Evolutionary conservation across 495 filamentous ascomycete species (phyloP), one percentile per base, ranked within the genome.

Genomic region (Neurospora sp.): DNA sequence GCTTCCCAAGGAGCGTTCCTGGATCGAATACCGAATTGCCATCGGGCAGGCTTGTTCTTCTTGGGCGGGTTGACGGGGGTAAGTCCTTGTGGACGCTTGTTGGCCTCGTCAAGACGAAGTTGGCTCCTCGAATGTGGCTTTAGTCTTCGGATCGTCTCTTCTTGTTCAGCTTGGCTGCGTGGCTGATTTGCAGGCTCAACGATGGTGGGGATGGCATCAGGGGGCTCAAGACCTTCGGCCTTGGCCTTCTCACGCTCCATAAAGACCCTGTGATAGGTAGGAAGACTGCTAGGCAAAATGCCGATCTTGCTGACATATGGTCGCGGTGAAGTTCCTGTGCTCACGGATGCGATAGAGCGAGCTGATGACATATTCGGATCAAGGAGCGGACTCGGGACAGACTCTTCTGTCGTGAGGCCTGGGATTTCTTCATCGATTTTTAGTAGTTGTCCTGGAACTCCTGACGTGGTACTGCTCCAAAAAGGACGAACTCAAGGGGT

Each of bases 21-120:
- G 31, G 92, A 95, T 1, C 96, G 89, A 73, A 99, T 99, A 40
- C 96, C 96, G 78, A 98, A 99, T 81, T 98, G 96, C 96, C 96
- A 99, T 73, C 93, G 92, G 1, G 93, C 92, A 3, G 89, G 88
- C 70, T 87, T 87, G 38, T 80, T 83, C 80, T 90, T 92, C 79
- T 92, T 94, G 37, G 83, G 80, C 65, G 89, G 82, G 35, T 88
- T 85, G 35, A 84, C 83, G 8, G 89, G 87, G 14, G 89, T 88
- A 74, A 88, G 88, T 5, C 84, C 84, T 69, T 91, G 90, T 2
- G 93, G 92, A 40, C 90, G 90, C 73, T 90, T 86, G 45, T 81
- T 84, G n/a, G 81, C 88, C 74, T 84, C 88, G 78, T 87, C 87
- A 79, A 89, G 80, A 77, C 90, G 87, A 68, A 83, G 79, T 73